Conservation (phyloP, 768 basidiomycete genomes). For the Strobilomyces echinocephalus region DNA sequence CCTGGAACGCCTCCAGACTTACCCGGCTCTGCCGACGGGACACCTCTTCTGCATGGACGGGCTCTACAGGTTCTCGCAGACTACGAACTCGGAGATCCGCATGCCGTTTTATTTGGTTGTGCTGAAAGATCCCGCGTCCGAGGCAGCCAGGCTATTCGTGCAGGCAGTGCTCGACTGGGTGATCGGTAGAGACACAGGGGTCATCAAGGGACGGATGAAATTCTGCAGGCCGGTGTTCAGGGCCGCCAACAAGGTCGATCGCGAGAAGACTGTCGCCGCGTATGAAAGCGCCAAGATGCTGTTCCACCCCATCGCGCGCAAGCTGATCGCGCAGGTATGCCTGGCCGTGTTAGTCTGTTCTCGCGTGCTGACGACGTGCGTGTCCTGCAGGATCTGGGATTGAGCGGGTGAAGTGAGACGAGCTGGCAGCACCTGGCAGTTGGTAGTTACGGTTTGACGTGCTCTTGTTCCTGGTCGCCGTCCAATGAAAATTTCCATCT, state of each 20-base stretch:
- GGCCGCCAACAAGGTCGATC: constrained; percentile 35
- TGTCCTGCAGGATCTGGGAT: constrained; percentile 23
- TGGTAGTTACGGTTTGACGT: too few species aligned
- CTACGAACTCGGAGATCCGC: constrained; percentile 49
- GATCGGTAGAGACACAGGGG: constrained; percentile 35
- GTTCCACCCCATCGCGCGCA: constrained; percentile 51
- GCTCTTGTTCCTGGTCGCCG: too few species aligned
- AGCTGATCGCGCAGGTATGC: constrained; percentile 45
- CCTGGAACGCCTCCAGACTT: constrained; percentile 47
- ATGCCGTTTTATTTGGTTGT: constrained; percentile 49
- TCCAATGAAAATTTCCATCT: too few species aligned
- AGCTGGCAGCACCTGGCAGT: too few species aligned
- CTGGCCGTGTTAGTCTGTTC: not conserved
- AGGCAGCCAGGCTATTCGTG: constrained; percentile 30
- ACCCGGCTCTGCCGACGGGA: constrained; percentile 37
- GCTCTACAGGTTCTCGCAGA: constrained; percentile 40
- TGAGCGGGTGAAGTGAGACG: not conserved
- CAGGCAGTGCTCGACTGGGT: constrained; percentile 44
- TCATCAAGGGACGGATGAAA: constrained; percentile 52
- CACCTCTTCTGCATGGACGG: constrained; percentile 41
- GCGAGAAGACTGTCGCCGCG: constrained; percentile 31
- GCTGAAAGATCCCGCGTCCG: constrained; percentile 35
- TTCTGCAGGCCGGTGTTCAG: constrained; percentile 49
- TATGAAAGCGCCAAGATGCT: constrained; percentile 30
- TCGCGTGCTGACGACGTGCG: not conserved